Evolutionary conservation across 345 rosid genomes (phyloP).

Genomic region (Microthlaspi erraticum): DNA sequence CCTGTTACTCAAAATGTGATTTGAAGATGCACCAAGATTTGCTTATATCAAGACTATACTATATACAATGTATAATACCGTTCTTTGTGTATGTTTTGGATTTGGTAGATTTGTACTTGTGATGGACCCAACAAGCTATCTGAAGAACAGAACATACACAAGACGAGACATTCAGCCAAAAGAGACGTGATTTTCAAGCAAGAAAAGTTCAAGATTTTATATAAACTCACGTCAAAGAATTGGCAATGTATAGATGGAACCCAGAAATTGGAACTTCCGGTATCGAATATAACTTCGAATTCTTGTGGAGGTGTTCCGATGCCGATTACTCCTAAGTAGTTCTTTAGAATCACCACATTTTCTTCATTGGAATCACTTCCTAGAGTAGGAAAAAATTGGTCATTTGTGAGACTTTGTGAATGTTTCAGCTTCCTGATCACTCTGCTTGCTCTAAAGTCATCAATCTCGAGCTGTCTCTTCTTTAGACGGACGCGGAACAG

Average conservation of each 20-base stretch:
- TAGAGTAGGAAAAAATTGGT: slow-evolving; percentile 7
- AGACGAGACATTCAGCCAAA: neutral
- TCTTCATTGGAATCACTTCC: slow-evolving; percentile 37
- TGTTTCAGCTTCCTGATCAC: slow-evolving; percentile 41
- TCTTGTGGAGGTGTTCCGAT: slow-evolving; percentile 78
- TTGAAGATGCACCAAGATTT: neutral
- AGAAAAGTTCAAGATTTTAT: neutral
- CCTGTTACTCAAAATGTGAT: slow-evolving; percentile 49
- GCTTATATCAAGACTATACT: neutral
- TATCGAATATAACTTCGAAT: slow-evolving; percentile 77
- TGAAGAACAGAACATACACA: slow-evolving; percentile 44
- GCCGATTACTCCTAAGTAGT: slow-evolving; percentile 76
- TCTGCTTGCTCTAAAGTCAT: slow-evolving; percentile 51
- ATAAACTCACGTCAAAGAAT: slow-evolving; percentile 58
- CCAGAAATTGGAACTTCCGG: slow-evolving; percentile 93
- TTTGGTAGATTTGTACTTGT: slow-evolving; percentile 64
- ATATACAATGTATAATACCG: slow-evolving; percentile 44
- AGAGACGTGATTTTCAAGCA: neutral
- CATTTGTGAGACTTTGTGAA: slow-evolving; percentile 15
- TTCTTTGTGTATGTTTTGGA: slow-evolving; percentile 65
- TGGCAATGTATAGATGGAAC: slow-evolving; percentile 78
- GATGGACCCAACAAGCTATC: slow-evolving; percentile 81
- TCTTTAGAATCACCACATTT: slow-evolving; percentile 63
- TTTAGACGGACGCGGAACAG: slow-evolving; percentile 62
- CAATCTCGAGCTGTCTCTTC: slow-evolving; percentile 61